A percentile compares a stretch with the other conserved stretches of the same genome.
Conservation (phyloP, 2,329 filamentous ascomycete species). For the Alternaria metachromatica region DNA sequence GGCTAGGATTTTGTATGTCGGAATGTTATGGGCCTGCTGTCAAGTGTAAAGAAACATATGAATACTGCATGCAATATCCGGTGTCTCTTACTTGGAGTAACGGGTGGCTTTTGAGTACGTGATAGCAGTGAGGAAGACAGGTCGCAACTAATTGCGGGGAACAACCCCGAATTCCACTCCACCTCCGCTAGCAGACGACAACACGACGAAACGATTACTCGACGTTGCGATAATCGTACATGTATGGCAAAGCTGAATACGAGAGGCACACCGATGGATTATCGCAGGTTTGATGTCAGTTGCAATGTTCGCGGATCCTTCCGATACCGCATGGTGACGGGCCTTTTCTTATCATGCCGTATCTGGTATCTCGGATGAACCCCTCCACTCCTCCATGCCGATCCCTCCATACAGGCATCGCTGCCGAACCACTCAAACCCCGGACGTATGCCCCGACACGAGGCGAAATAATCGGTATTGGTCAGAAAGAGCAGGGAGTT, state of each 20-base stretch:
- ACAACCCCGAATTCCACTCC: not conserved
- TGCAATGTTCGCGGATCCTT: not conserved
- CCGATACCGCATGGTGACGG: conserved; percentile 9
- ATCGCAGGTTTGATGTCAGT: conserved; percentile 1
- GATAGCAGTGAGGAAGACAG: not conserved
- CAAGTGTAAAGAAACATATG: not conserved
- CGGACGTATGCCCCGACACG: not conserved
- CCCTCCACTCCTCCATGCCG: conserved; percentile 11
- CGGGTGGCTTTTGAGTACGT: not conserved
- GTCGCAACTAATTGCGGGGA: not conserved
- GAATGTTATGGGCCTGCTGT: too few species aligned
- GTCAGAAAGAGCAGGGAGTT: conserved; percentile 7
- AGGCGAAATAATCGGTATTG: conserved; percentile 8
- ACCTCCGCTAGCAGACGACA: not conserved
- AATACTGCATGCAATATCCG: too few species aligned
- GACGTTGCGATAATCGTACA: not conserved
- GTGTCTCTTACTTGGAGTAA: too few species aligned
- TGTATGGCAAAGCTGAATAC: not conserved
- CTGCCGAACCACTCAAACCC: conserved; percentile 16
- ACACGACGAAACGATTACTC: not conserved
- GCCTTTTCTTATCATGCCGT: conserved; percentile 19
- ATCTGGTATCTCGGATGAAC: conserved; percentile 7
- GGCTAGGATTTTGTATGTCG: too few species aligned
- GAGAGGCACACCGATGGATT: not conserved
- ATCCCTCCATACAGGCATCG: conserved; percentile 15